These are phyloP conservation scores for Phyllosticta paracitricarpa DNA, from an alignment of 2,329 filamentous ascomycete genomes.

Conservation along the genomic window DNA sequence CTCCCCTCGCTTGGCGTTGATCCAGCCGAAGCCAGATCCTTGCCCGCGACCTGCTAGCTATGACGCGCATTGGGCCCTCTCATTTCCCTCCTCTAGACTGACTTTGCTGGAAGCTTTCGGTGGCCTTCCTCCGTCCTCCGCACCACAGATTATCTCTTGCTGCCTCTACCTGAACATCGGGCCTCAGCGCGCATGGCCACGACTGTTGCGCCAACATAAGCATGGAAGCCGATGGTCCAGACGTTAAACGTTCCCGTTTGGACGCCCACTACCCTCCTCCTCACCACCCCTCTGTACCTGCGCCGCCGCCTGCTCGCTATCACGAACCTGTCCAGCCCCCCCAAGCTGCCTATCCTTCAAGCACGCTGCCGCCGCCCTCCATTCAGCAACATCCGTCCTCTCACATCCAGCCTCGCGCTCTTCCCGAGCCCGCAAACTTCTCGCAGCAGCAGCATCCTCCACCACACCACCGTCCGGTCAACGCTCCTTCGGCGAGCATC, in stretches of 20 bases:
- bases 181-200: slow-evolving; percentile 11
- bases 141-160: slow-evolving; percentile 9
- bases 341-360: slow-evolving; percentile 3
- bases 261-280: slow-evolving; percentile 8
- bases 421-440: slow-evolving; percentile 9
- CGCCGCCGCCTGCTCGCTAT: slow-evolving; percentile 6
- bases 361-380: slow-evolving; percentile 9
- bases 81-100: slow-evolving; percentile 11
- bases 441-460: neutral
- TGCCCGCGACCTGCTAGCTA: slow-evolving; percentile 10
- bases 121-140: slow-evolving; percentile 9
- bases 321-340: slow-evolving; percentile 4
- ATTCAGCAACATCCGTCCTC: slow-evolving; percentile 8
- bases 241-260: slow-evolving; percentile 12
- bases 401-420: slow-evolving; percentile 5
- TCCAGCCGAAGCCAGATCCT: slow-evolving; percentile 10
- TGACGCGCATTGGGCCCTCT: slow-evolving; percentile 12
- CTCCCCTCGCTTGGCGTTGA: slow-evolving; percentile 11
- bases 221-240: slow-evolving; percentile 12
- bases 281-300: slow-evolving; percentile 5
- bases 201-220: slow-evolving; percentile 11
- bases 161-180: slow-evolving; percentile 10
- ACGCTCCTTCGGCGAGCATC: slow-evolving; percentile 22
- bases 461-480: slow-evolving; percentile 18
- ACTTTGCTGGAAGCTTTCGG: slow-evolving; percentile 11